These are phyloP conservation scores for Syncephalastrum sp. DNA, from an alignment of 371 early-diverging fungal genomes.

Conservation along the genomic window DNA sequence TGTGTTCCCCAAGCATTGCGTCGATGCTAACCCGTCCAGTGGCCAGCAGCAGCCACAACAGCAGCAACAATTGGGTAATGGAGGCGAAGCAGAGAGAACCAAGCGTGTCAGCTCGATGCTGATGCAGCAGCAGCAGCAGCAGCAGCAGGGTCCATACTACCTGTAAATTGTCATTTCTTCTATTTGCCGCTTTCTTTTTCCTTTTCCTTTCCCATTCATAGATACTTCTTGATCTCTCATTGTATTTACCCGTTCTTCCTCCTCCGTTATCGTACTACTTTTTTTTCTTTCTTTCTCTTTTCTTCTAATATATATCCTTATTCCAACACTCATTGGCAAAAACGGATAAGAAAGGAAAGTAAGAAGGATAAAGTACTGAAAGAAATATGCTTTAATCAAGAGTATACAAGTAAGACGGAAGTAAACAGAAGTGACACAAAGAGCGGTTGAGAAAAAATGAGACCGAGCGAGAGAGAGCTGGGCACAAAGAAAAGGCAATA, in stretches of 20 bases:
- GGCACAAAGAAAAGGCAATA: neutral
- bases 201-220: neutral
- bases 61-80: neutral
- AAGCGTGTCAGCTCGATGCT: slow-evolving; percentile 53
- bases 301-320: slow-evolving; percentile 1
- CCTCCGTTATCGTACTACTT: slow-evolving; percentile 1
- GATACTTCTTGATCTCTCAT: slow-evolving; percentile 2
- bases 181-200: neutral
- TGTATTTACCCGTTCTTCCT: slow-evolving; percentile 2
- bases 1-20: slow-evolving; percentile 54
- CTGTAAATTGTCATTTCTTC: slow-evolving; percentile 1
- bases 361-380: neutral
- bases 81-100: slow-evolving; percentile 13
- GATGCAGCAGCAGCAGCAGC: slow-evolving; percentile 8
- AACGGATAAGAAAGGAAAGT: too few relatives aligned
- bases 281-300: slow-evolving; percentile 3
- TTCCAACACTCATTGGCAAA: neutral
- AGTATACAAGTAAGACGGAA: neutral
- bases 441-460: neutral
- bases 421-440: neutral
- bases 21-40: slow-evolving; percentile 23
- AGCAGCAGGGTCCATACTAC: slow-evolving; percentile 7
- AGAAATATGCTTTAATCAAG: neutral
- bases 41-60: slow-evolving; percentile 3
- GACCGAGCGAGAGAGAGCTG: neutral